Base-by-base conservation (phyloP, 345 rosid genomes). In the Lepidium sativum region DNA sequence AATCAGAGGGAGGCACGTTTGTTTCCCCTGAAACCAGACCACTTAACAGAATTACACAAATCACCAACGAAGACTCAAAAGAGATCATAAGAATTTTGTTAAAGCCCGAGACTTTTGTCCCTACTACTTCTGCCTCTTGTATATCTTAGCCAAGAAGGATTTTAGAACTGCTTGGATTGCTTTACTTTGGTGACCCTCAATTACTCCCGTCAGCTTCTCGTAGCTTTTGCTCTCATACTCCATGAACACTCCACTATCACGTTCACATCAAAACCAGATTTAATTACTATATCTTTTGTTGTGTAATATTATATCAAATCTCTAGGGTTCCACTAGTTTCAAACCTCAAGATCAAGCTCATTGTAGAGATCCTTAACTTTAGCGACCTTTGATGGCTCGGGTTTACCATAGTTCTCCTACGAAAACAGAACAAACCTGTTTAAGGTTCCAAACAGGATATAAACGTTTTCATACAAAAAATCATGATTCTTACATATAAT, bases 391-490 rank as follows among this genome's bases (percentile, higher is more conserved):
- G 68, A 68, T 6, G 86, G 82, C 56, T 84, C 83, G 6, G 78
- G 67, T 75, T 84, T 90, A 48, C 97, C 97, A 31, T 90, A 87
- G 81, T 81, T 83, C 54, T 87, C 97, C 95, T 90, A 80, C 0
- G 10, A 60, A 8, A 25, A 31, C 29, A 59, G 23, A 48, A 58
- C 42, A 50, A 59, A 52, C 31, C 3, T 43, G n/a, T 53, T 53
- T 73, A 57, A 73, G 63, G 21, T 43, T 52, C 63, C 55, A 57
- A 57, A 64, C 23, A 49, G 0, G 9, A 16, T 58, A 34, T n/a
- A 63, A 13, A 18, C 33, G 6, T 25, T 54, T 39, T 50, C 11
- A 13, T 8, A 54, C 4, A 1, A 1, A 20, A 39, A 29, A 1
- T 6, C n/a, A 14, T 38, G 52, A 5, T 20, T 66, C 63, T 80